phyloP scores from a whole-genome alignment of 2,329 filamentous ascomycete genomes.

The Colletotrichum sp. region DNA sequence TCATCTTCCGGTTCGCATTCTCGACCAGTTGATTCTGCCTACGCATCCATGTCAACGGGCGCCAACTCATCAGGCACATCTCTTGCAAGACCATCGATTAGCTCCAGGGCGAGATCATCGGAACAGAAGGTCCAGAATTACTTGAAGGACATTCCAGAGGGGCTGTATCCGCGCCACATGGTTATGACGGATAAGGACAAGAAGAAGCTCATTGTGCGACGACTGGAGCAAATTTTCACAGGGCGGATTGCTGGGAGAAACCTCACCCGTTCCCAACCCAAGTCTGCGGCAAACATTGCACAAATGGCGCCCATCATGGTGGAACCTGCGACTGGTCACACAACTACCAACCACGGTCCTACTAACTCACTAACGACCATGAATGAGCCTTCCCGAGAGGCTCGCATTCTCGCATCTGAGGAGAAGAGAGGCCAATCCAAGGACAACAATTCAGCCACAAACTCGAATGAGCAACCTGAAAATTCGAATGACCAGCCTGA shows the following conservation, averaged over 20 bases:
- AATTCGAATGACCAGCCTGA: conserved; percentile 44
- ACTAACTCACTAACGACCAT: neutral
- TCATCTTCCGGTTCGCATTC: conserved; percentile 58
- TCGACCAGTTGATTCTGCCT: conserved; percentile 64
- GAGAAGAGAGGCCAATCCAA: conserved; percentile 45
- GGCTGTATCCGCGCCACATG: conserved; percentile 65
- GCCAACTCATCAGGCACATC: conserved; percentile 48
- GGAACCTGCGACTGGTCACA: conserved; percentile 30
- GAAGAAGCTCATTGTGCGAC: conserved; percentile 77
- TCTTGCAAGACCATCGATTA: conserved; percentile 39
- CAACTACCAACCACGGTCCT: conserved; percentile 40
- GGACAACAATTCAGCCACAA: conserved; percentile 48
- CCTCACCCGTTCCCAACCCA: conserved; percentile 29
- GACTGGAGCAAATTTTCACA: conserved; percentile 82
- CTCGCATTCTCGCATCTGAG: conserved; percentile 46
- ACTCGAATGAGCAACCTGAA: conserved; percentile 47
- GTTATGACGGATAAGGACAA: conserved; percentile 74
- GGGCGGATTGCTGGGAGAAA: conserved; percentile 62
- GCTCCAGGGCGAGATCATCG: conserved; percentile 42
- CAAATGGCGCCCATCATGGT: conserved; percentile 26
- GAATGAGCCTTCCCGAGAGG: conserved; percentile 49
- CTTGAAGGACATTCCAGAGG: conserved; percentile 73
- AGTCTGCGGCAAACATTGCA: conserved; percentile 17
- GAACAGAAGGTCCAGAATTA: conserved; percentile 72
- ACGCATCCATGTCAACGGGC: conserved; percentile 69